Conservation (phyloP, 768 basidiomycete genomes). For the Cystobasidium onofrii region DNA sequence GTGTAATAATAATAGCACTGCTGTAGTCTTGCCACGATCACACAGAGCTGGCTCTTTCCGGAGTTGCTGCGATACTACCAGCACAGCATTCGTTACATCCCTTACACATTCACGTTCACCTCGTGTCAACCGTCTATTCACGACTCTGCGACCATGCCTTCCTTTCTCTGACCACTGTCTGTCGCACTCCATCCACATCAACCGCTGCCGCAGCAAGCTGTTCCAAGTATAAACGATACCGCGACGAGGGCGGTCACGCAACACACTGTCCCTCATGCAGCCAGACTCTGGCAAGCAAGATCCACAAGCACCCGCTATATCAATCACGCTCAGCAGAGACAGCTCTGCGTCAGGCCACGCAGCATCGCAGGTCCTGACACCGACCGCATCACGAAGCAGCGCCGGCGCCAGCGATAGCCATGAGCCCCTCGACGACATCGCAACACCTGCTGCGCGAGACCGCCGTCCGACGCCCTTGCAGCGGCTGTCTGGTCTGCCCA, state of each 20-base stretch:
- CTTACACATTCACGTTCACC: too few relatives aligned
- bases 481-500: conserved; percentile 4
- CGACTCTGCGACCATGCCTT: too few relatives aligned
- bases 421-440: neutral
- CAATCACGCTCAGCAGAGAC: neutral
- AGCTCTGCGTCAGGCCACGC: neutral
- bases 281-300: neutral
- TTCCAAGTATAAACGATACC: too few relatives aligned
- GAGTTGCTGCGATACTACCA: too few relatives aligned
- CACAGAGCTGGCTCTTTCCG: too few relatives aligned
- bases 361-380: neutral
- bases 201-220: too few relatives aligned
- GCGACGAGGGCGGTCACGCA: neutral
- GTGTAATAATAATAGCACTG: too few relatives aligned
- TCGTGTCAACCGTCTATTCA: too few relatives aligned
- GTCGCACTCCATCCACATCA: too few relatives aligned
- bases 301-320: neutral
- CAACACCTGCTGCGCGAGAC: neutral
- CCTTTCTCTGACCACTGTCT: too few relatives aligned
- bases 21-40: too few relatives aligned
- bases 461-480: neutral
- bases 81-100: too few relatives aligned
- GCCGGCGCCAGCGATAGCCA: neutral
- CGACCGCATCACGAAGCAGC: neutral
- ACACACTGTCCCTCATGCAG: neutral